Evolutionary conservation across 2,329 filamentous ascomycete species (phyloP).

Genomic region (Colletotrichum sp.): DNA sequence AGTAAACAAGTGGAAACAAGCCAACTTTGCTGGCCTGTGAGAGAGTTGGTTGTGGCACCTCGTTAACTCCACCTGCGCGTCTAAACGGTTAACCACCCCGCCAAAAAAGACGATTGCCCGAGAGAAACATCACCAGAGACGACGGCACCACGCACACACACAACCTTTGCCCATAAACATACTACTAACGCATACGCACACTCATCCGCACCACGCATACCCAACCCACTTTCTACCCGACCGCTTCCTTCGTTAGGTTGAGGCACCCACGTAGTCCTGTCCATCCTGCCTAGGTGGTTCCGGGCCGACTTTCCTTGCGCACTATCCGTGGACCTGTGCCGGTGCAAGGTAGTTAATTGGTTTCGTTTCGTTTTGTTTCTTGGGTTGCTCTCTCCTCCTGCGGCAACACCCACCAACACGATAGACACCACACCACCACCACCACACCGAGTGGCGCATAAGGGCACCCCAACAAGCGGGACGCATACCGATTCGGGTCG

Average conservation of each 20-base stretch:
- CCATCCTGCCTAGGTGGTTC: neutral
- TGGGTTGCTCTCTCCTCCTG: neutral
- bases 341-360: neutral
- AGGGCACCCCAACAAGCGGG: neutral
- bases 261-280: neutral
- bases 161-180: neutral
- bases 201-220: neutral
- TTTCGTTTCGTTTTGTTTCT: neutral
- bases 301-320: neutral
- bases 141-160: neutral
- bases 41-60: neutral
- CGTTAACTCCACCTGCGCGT: slow-evolving; percentile 6
- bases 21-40: neutral
- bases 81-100: slow-evolving; percentile 14
- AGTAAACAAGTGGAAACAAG: neutral
- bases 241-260: neutral
- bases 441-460: neutral
- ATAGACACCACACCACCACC: neutral
- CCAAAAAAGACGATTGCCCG: slow-evolving; percentile 13
- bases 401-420: neutral
- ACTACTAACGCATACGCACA: neutral
- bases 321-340: neutral
- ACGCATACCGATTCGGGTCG: neutral
- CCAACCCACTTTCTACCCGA: neutral
- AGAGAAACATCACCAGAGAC: slow-evolving; percentile 17